These are phyloP conservation scores for Pochonia chlamydosporia DNA, from an alignment of 2,329 filamentous ascomycete genomes.

Conservation along the genomic window DNA sequence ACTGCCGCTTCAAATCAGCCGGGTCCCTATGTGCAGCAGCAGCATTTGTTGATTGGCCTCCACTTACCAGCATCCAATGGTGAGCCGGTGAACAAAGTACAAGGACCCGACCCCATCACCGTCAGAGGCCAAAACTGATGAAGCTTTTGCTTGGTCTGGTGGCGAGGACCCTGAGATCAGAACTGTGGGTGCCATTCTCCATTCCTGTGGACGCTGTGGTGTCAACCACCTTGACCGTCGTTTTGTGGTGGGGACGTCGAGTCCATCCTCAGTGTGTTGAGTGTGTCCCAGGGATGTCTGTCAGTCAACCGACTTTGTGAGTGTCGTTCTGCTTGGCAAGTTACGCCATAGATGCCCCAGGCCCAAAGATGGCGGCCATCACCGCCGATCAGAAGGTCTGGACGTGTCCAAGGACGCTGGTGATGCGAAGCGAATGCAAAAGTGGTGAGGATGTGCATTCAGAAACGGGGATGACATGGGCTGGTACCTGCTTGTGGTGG, in stretches of 20 bases:
- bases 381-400: conserved; percentile 1
- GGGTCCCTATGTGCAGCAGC: background rate
- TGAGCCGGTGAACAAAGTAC: background rate
- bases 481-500: too few species aligned
- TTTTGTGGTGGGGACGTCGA: too few species aligned
- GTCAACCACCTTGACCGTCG: too few species aligned
- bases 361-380: background rate
- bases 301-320: too few species aligned
- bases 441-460: background rate
- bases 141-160: background rate
- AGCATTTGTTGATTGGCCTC: background rate
- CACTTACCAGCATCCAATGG: background rate
- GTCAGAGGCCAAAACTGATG: too few species aligned
- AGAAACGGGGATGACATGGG: background rate
- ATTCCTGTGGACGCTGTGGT: too few species aligned
- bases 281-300: too few species aligned
- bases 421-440: background rate
- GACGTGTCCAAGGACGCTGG: background rate
- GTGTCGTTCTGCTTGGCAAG: background rate
- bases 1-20: background rate
- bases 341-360: conserved; percentile 7
- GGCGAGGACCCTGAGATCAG: background rate
- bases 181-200: too few species aligned
- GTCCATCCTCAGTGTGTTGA: background rate
- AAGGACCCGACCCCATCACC: too few species aligned